Conservation (phyloP, 805 yeast species). For the Kodamaea sagamina region DNA sequence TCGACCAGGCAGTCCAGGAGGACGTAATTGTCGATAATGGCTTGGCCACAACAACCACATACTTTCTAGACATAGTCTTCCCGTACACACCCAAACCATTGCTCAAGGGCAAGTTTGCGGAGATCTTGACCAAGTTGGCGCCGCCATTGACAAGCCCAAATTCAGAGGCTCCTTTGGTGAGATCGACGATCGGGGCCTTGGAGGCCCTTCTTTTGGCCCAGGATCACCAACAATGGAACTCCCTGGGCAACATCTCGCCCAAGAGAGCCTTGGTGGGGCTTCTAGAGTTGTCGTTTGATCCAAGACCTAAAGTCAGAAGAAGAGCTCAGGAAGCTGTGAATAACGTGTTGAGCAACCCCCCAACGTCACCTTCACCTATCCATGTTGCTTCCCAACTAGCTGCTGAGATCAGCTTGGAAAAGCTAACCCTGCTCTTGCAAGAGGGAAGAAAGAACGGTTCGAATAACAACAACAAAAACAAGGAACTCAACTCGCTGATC, state of each 20-base stretch:
- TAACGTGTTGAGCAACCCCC: slow-evolving; percentile 62
- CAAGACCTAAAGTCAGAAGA: slow-evolving; percentile 92
- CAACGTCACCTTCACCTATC: slow-evolving; percentile 72
- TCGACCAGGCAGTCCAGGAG: slow-evolving; percentile 67
- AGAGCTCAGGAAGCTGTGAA: slow-evolving; percentile 90
- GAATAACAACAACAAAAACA: slow-evolving; percentile 32
- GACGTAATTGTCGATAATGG: slow-evolving; percentile 56
- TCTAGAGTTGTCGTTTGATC: slow-evolving; percentile 76
- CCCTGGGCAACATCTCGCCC: slow-evolving; percentile 64
- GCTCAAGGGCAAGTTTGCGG: slow-evolving; percentile 72
- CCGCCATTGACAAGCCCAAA: slow-evolving; percentile 70
- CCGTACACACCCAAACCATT: slow-evolving; percentile 72
- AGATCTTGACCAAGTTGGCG: slow-evolving; percentile 76
- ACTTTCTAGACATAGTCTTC: slow-evolving; percentile 76
- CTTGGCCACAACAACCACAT: slow-evolving; percentile 74
- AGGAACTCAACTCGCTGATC: slow-evolving; percentile 56
- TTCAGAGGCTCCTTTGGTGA: slow-evolving; percentile 77
- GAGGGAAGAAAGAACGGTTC: slow-evolving; percentile 32
- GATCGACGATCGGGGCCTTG: slow-evolving; percentile 82
- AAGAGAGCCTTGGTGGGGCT: slow-evolving; percentile 78
- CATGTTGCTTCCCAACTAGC: slow-evolving; percentile 77
- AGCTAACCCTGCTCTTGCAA: slow-evolving; percentile 49
- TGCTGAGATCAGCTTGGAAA: slow-evolving; percentile 65
- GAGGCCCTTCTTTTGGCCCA: slow-evolving; percentile 80
- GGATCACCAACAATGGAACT: slow-evolving; percentile 74